phyloP scores from a whole-genome alignment of 1,284 basidiomycete genomes.

The Moniliophthora roreri region DNA sequence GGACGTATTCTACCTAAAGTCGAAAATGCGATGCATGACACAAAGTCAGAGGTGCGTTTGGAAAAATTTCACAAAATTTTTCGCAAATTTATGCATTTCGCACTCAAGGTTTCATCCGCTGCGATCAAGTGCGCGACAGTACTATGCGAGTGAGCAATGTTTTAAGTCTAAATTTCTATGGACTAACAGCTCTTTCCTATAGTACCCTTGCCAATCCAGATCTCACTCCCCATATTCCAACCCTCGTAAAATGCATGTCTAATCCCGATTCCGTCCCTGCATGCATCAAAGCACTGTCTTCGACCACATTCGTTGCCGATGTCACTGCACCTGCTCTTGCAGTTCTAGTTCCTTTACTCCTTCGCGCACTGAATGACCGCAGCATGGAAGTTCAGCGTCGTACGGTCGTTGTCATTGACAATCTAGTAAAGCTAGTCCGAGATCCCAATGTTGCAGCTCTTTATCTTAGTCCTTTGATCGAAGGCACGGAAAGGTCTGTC shows the following conservation, averaged over 20 bases:
- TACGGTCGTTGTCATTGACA: slow-evolving; percentile 92
- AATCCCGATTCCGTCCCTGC: slow-evolving; percentile 85
- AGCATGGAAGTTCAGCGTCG: slow-evolving; percentile 93
- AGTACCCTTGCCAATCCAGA: slow-evolving; percentile 95
- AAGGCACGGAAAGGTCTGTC: slow-evolving; percentile 72
- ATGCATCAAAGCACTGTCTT: slow-evolving; percentile 95
- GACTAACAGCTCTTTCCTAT: no score
- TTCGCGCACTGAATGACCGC: slow-evolving; percentile 92
- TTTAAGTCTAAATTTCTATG: no score
- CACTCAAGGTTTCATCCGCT: slow-evolving; percentile 77
- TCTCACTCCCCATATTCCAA: slow-evolving; percentile 86
- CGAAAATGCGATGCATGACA: slow-evolving; percentile 95
- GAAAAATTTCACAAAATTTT: neutral
- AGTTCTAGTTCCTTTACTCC: slow-evolving; percentile 91
- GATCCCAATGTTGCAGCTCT: slow-evolving; percentile 88
- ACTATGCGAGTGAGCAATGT: no score
- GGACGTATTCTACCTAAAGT: slow-evolving; percentile 85
- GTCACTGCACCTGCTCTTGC: slow-evolving; percentile 96
- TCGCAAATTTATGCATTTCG: slow-evolving; percentile 12
- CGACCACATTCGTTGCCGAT: slow-evolving; percentile 96
- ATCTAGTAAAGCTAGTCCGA: slow-evolving; percentile 97
- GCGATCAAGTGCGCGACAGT: slow-evolving; percentile 93
- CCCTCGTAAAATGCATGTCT: slow-evolving; percentile 94
- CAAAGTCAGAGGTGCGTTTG: slow-evolving; percentile 82
- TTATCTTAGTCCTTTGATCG: slow-evolving; percentile 87